Percentiles rank a stretch among this genome's conserved stretches.
phyloP scores from a whole-genome alignment of 2,329 filamentous ascomycete species.

The Cercospora nicotianae region DNA sequence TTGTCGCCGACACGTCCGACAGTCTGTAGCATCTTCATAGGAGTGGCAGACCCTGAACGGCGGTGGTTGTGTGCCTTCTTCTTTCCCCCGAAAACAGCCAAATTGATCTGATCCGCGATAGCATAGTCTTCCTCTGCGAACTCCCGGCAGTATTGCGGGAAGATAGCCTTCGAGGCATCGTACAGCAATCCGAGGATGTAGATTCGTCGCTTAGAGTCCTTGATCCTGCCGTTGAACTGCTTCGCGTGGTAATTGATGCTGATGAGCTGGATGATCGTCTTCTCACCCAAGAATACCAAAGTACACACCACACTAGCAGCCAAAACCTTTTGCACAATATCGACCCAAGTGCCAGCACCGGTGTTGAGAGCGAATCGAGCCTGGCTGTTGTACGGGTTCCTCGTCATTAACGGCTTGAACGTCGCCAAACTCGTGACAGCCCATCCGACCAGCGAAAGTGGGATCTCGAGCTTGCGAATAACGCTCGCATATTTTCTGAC shows the following conservation, averaged over 20 bases:
- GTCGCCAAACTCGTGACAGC: slow-evolving; percentile 60
- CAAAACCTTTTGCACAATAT: slow-evolving; percentile 62
- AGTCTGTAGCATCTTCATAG: slow-evolving; percentile 72
- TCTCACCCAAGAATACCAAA: slow-evolving; percentile 72
- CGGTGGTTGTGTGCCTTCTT: slow-evolving; percentile 42
- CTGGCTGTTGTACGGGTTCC: slow-evolving; percentile 38
- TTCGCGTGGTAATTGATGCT: slow-evolving; percentile 83
- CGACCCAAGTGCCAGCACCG: slow-evolving; percentile 50
- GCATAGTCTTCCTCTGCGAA: slow-evolving; percentile 89
- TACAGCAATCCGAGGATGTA: slow-evolving; percentile 80
- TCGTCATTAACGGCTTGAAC: slow-evolving; percentile 53
- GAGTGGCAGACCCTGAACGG: slow-evolving; percentile 66
- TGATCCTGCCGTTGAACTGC: slow-evolving; percentile 79
- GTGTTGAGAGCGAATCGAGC: slow-evolving; percentile 14
- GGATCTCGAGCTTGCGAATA: slow-evolving; percentile 59
- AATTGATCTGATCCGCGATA: slow-evolving; percentile 73
- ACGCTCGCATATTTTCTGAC: slow-evolving; percentile 64
- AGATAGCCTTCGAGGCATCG: slow-evolving; percentile 83
- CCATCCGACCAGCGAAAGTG: slow-evolving; percentile 62
- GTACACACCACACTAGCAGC: slow-evolving; percentile 67
- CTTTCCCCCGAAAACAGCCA: slow-evolving; percentile 60
- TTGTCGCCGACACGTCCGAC: slow-evolving; percentile 83
- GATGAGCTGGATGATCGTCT: slow-evolving; percentile 76
- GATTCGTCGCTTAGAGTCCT: slow-evolving; percentile 84
- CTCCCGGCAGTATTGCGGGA: slow-evolving; percentile 88